Evolutionary conservation across 2,329 filamentous ascomycete species (phyloP).

Genomic region (Hymenoscyphus fraxineus): DNA sequence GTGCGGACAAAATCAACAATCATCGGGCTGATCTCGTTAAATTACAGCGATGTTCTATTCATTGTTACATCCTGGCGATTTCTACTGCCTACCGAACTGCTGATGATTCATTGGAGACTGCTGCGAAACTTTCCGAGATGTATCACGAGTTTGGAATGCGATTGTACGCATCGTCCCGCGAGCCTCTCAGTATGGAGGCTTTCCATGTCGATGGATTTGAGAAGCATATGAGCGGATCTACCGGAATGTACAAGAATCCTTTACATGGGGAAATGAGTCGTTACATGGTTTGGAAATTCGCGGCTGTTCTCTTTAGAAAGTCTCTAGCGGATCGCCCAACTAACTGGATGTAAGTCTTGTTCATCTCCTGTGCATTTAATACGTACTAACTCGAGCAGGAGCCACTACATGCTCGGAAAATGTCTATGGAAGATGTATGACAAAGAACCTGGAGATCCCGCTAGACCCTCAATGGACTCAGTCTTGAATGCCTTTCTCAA

Average conservation of each 20-base stretch:
- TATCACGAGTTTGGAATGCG: slow-evolving; percentile 66
- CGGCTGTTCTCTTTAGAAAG: slow-evolving; percentile 55
- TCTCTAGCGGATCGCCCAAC: slow-evolving; percentile 56
- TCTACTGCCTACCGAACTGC: slow-evolving; percentile 56
- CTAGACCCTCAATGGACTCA: slow-evolving; percentile 36
- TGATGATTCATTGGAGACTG: slow-evolving; percentile 50
- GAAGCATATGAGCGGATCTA: slow-evolving; percentile 54
- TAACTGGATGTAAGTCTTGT: slow-evolving; percentile 54
- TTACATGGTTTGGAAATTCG: slow-evolving; percentile 63
- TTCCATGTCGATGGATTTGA: slow-evolving; percentile 60
- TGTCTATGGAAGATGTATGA: slow-evolving; percentile 69
- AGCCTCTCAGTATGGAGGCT: slow-evolving; percentile 64
- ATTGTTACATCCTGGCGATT: slow-evolving; percentile 60
- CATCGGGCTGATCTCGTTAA: slow-evolving; percentile 35
- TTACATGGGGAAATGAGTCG: slow-evolving; percentile 55
- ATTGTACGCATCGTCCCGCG: slow-evolving; percentile 64
- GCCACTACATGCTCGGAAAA: slow-evolving; percentile 67
- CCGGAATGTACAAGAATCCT: slow-evolving; percentile 53
- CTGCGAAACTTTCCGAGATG: slow-evolving; percentile 58
- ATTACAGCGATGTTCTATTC: slow-evolving; percentile 36
- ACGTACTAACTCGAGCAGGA: slow-evolving; percentile 39
- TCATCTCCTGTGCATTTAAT: background rate
- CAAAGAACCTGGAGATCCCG: slow-evolving; percentile 40
- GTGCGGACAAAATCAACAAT: slow-evolving; percentile 40
- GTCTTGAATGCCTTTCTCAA: slow-evolving; percentile 55